A percentile compares a stretch with the other conserved stretches of the same genome.
These are phyloP conservation scores for Musa acuminata DNA, from an alignment of 176 grass and related monocot genomes.

Conservation along the genomic window DNA sequence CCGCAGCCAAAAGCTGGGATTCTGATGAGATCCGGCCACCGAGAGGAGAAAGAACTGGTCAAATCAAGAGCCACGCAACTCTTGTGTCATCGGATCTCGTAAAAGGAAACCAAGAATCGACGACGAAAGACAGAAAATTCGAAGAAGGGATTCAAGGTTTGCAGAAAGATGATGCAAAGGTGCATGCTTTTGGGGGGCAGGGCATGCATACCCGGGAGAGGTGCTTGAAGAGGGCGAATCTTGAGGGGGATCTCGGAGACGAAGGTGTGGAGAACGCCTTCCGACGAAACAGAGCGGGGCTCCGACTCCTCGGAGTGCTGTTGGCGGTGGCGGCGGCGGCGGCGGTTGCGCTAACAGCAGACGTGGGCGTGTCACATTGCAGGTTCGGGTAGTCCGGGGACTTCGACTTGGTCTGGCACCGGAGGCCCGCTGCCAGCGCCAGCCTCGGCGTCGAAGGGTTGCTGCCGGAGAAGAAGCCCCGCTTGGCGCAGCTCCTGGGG, in stretches of 20 bases:
- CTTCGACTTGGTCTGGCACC: conserved; percentile 2
- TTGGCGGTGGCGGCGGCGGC: conserved; percentile 3
- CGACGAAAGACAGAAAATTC: too few species aligned
- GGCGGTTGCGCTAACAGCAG: not conserved
- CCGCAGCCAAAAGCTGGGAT: too few species aligned
- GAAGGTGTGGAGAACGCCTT: conserved; percentile 49
- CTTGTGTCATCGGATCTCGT: too few species aligned
- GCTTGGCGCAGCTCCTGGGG: conserved; percentile 27
- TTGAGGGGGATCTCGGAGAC: conserved; percentile 73
- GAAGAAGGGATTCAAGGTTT: too few species aligned
- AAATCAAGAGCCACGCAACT: too few species aligned
- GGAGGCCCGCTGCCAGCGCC: conserved; percentile 17
- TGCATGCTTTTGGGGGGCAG: not conserved
- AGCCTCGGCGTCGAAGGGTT: conserved; percentile 19
- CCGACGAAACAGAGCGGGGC: conserved; percentile 35
- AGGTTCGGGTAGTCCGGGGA: conserved; percentile 13
- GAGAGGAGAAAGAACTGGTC: too few species aligned
- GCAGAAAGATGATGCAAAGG: too few species aligned
- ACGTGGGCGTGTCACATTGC: conserved; percentile 5
- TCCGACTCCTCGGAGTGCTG: not conserved
- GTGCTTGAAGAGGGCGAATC: conserved; percentile 80
- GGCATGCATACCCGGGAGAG: conserved; percentile 37
- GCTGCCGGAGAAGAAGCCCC: conserved; percentile 58
- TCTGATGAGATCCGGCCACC: too few species aligned
- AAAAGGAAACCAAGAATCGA: too few species aligned